Base-by-base conservation (phyloP, 768 basidiomycete genomes). In the Tephrocybe sp. region DNA sequence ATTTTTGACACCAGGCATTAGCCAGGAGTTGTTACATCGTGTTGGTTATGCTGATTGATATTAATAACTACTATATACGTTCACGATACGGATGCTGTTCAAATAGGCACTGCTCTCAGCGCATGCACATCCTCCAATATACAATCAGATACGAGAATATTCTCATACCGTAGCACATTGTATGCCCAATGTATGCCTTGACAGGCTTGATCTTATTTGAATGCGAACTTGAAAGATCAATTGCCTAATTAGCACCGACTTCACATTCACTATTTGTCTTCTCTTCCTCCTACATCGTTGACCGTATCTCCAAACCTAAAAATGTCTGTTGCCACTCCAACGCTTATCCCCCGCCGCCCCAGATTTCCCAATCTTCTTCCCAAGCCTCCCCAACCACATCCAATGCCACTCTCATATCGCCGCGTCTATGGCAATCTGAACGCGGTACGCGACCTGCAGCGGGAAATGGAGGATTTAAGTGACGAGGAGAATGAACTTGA, bases 401-500 rank as follows among this genome's bases (percentile, higher is more conserved):
- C 86, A 4, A 65, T 73, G 0, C 88, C 88, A 11, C 62, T 84
- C 4, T 73, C 80, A 3, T 65, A 64, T 31, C 72, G 77, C 31
- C 76, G 78, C 43, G 70, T 69, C 2, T 78, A 83, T 56, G 78
- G 76, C 1, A 75, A 79, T 37, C 65, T 89, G 56, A 84, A 82
- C 57, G 73, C 76, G 25, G 72, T 76, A 34, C 79, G 90, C 19
- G 84, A 91, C 64, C 63, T 90, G 24, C 77, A 80, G 52, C 78
- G 81, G 33, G 88, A 92, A 63, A 85, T 88, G 75, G 86, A 89
- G 41, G 88, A 92, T 58, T 67, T 92, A 52, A 90, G 87, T 50
- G 90, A 91, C 49, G 90, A 91, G 63, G 90, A 91, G 66, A 79
- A 74, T 44, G 87, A 91, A 57, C 61, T 91, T n/a, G 89, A 91